A percentile compares a stretch with the other conserved stretches of the same genome.
phyloP scores from a whole-genome alignment of 768 basidiomycete genomes.

The Goffeauzyma gilvescens region DNA sequence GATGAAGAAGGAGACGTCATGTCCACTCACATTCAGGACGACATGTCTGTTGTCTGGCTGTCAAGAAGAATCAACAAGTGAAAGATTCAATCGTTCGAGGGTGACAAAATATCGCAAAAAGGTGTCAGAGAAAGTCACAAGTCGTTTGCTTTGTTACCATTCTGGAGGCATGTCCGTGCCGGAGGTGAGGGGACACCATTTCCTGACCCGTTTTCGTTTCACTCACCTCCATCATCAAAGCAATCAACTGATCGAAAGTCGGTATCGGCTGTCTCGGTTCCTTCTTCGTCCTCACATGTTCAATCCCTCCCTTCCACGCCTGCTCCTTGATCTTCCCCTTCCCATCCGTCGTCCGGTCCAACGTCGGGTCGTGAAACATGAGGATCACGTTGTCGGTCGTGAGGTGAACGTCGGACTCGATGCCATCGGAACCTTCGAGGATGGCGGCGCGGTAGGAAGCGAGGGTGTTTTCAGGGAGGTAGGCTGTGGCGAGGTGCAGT shows the following conservation, averaged over 20 bases:
- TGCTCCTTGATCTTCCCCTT: conserved; percentile 27
- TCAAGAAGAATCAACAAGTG: background rate
- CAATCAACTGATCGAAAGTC: conserved; percentile 28
- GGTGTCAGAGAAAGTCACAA: background rate
- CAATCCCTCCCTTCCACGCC: conserved; percentile 28
- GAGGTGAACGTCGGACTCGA: conserved; percentile 30
- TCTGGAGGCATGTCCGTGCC: no score
- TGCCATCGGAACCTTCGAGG: conserved; percentile 26
- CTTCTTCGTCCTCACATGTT: conserved; percentile 30
- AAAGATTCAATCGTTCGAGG: no score
- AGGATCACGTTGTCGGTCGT: conserved; percentile 28
- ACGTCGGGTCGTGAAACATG: conserved; percentile 32
- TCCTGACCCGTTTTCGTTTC: background rate
- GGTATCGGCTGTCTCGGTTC: conserved; percentile 33
- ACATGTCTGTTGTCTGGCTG: conserved; percentile 32
- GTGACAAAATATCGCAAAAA: no score
- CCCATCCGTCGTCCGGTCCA: conserved; percentile 33
- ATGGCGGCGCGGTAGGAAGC: conserved; percentile 30
- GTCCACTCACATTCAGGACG: conserved; percentile 22
- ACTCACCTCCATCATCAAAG: conserved; percentile 30
- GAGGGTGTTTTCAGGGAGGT: conserved; percentile 30
- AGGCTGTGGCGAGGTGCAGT: no score
- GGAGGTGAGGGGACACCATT: no score
- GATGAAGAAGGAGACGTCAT: background rate
- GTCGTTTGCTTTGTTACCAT: no score